Evolutionary conservation across 208 protist species (phyloP).

Genomic region (Trichomonas tenax): DNA sequence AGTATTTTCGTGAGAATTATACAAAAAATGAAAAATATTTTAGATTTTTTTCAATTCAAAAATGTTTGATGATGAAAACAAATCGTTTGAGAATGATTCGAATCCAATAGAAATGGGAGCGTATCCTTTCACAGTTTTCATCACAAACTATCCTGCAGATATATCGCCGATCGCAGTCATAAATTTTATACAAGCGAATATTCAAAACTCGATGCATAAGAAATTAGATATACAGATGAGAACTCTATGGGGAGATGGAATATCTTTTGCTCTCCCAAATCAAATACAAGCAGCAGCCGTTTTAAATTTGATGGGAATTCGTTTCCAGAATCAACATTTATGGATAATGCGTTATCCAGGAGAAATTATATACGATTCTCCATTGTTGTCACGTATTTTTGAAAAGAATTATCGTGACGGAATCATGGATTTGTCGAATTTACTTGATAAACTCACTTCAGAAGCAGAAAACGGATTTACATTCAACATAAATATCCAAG

Average conservation of each 20-base stretch:
- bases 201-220: background rate
- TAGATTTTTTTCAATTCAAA: too few species aligned
- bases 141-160: background rate
- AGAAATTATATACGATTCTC: background rate
- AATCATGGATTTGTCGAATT: background rate
- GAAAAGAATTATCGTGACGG: background rate
- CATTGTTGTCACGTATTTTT: background rate
- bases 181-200: background rate
- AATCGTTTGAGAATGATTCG: too few species aligned
- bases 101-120: background rate
- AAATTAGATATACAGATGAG: background rate
- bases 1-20: too few species aligned
- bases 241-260: background rate
- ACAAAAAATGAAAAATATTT: too few species aligned
- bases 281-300: background rate
- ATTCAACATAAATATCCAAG: background rate
- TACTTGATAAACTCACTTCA: background rate
- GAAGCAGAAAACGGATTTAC: background rate
- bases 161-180: background rate
- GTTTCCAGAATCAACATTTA: background rate
- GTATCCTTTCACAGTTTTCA: background rate
- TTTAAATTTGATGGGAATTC: background rate
- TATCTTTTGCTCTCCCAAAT: background rate
- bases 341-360: background rate
- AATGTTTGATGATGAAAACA: too few species aligned